phyloP scores from a whole-genome alignment of 257 asterid genomes.

The Gentiana macrophylla region DNA sequence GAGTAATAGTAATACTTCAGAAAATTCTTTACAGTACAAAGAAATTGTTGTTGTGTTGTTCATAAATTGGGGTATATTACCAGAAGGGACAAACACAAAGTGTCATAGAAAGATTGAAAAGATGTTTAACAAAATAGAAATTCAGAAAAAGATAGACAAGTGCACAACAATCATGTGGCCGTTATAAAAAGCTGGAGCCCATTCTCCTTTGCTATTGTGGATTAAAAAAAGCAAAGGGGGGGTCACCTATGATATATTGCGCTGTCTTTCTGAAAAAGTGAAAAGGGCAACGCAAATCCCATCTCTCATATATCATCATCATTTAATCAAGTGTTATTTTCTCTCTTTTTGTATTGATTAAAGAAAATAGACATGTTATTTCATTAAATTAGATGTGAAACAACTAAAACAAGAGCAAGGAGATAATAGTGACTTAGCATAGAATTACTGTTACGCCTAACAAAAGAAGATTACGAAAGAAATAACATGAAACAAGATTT shows the following conservation, averaged over 20 bases:
- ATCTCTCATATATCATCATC: too few relatives aligned
- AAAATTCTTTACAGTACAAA: slow-evolving; percentile 1
- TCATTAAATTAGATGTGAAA: too few relatives aligned
- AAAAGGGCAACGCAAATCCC: neutral
- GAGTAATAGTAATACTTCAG: neutral
- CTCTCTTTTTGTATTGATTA: too few relatives aligned
- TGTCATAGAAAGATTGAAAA: too few relatives aligned
- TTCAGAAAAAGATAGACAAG: slow-evolving; percentile 26
- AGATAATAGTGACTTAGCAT: too few relatives aligned
- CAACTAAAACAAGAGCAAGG: too few relatives aligned
- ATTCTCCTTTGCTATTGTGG: neutral
- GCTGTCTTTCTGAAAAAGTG: slow-evolving; percentile 15
- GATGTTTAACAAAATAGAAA: neutral
- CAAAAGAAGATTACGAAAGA: too few relatives aligned
- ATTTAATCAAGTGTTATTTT: too few relatives aligned
- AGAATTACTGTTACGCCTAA: too few relatives aligned
- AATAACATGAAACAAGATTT: too few relatives aligned
- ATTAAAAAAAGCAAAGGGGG: slow-evolving; percentile 10
- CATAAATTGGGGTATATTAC: slow-evolving; percentile 5
- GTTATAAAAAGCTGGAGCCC: slow-evolving; percentile 40
- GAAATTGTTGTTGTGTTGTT: neutral
- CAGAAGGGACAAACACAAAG: slow-evolving; percentile 33
- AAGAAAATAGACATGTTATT: too few relatives aligned
- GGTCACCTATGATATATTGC: slow-evolving; percentile 27
- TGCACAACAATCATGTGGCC: slow-evolving; percentile 73